phyloP scores from a whole-genome alignment of 768 basidiomycete genomes.

The Cystofilobasidium macerans region DNA sequence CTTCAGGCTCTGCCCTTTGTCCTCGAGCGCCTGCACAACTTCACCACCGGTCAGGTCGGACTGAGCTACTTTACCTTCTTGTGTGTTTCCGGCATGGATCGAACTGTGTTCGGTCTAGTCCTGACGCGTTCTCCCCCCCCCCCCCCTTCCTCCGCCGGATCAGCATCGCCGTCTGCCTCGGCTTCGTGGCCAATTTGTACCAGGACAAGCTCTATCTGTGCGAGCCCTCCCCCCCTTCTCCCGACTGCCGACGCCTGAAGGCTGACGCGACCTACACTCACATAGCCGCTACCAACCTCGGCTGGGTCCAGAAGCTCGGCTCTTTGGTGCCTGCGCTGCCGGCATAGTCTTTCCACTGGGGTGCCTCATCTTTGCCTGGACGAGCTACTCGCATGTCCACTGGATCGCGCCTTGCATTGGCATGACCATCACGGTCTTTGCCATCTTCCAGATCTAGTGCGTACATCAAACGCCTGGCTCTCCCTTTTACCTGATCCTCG shows the following conservation, averaged over 20 bases:
- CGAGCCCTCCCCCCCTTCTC: constrained; percentile 5
- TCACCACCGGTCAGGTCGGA: constrained; percentile 52
- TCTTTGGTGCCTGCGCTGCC: constrained; percentile 35
- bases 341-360: constrained; percentile 40
- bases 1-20: constrained; percentile 41
- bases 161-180: constrained; percentile 32
- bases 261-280: background rate
- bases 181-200: constrained; percentile 30
- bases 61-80: constrained; percentile 50
- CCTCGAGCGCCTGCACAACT: constrained; percentile 50
- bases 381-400: constrained; percentile 45
- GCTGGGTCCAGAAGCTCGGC: constrained; percentile 35
- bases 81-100: constrained; percentile 27
- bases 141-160: constrained; percentile 1
- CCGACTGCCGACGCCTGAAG: background rate
- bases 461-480: too few relatives aligned
- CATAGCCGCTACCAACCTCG: constrained; percentile 27
- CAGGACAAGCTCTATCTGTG: constrained; percentile 35
- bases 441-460: constrained; percentile 10
- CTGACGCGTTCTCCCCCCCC: too few relatives aligned
- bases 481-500: too few relatives aligned
- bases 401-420: constrained; percentile 57
- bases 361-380: constrained; percentile 55
- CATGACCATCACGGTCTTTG: constrained; percentile 44
- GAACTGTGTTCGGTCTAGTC: background rate